Conservation (phyloP, 352 stramenopile genomes). For the Peronospora destructor region DNA sequence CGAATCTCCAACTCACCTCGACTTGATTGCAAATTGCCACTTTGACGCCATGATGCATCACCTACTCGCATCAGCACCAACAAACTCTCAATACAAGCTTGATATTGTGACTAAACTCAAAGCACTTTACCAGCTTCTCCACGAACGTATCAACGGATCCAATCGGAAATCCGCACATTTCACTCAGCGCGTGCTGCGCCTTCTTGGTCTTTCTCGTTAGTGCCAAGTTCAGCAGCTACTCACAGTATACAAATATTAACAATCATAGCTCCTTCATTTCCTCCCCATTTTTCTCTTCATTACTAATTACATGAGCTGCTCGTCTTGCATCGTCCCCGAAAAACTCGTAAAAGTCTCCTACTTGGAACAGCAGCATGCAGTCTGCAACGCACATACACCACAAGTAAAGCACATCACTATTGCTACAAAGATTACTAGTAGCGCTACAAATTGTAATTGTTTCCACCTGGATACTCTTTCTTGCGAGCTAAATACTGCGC, state of each 20-base stretch:
- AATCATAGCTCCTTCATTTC: not conserved
- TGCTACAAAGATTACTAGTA: too few species aligned
- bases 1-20: slow-evolving; percentile 31
- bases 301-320: slow-evolving; percentile 46
- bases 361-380: slow-evolving; percentile 79
- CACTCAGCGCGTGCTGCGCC: slow-evolving; percentile 41
- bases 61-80: slow-evolving; percentile 19
- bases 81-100: not conserved
- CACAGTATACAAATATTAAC: not conserved
- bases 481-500: slow-evolving; percentile 69
- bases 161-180: slow-evolving; percentile 77
- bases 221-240: slow-evolving; percentile 60
- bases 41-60: slow-evolving; percentile 79
- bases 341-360: slow-evolving; percentile 83
- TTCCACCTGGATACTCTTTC: slow-evolving; percentile 59
- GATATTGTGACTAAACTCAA: not conserved
- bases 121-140: slow-evolving; percentile 55
- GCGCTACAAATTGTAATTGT: too few species aligned
- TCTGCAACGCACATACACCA: slow-evolving; percentile 27
- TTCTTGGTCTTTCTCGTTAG: slow-evolving; percentile 66
- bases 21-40: slow-evolving; percentile 82
- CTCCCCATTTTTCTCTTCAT: not conserved
- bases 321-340: slow-evolving; percentile 67
- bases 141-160: slow-evolving; percentile 68
- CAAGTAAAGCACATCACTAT: too few species aligned